phyloP scores from a whole-genome alignment of 495 filamentous ascomycete species.

The Penicillium fimorum region DNA sequence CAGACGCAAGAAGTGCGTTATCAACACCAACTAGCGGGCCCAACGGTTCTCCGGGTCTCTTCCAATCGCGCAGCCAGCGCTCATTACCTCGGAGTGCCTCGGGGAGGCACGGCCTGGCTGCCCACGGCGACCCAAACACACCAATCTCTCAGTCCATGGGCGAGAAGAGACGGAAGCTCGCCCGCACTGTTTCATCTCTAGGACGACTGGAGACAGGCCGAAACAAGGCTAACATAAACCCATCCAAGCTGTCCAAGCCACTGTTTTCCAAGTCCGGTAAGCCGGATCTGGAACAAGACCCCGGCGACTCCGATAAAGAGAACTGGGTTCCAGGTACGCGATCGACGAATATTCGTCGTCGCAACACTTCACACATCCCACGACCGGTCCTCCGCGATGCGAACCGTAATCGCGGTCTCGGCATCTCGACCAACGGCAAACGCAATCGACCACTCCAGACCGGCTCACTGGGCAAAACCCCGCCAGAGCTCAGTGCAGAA shows the following conservation, averaged over 20 bases:
- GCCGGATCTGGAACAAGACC: constrained; percentile 42
- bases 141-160: constrained; percentile 42
- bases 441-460: constrained; percentile 36
- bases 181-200: constrained; percentile 62
- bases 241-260: constrained; percentile 29
- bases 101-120: constrained; percentile 53
- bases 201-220: constrained; percentile 60
- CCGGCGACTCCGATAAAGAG: constrained; percentile 87
- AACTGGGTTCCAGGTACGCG: constrained; percentile 73
- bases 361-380: constrained; percentile 32
- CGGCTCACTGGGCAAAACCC: constrained; percentile 28
- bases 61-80: constrained; percentile 62
- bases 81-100: constrained; percentile 38
- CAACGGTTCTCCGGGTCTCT: constrained; percentile 66
- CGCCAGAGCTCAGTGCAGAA: constrained; percentile 50
- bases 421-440: constrained; percentile 33
- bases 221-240: constrained; percentile 19
- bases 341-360: constrained; percentile 38
- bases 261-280: constrained; percentile 28
- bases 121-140: constrained; percentile 46
- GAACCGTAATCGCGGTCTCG: constrained; percentile 31
- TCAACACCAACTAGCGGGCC: constrained; percentile 70
- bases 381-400: constrained; percentile 50
- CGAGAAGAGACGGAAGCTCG: constrained; percentile 63
- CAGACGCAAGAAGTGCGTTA: constrained; percentile 67